Percentiles rank a stretch among this genome's conserved stretches.
These are phyloP conservation scores for Pestalotiopsis sp. DNA, from an alignment of 2,329 filamentous ascomycete species.

Conservation along the genomic window DNA sequence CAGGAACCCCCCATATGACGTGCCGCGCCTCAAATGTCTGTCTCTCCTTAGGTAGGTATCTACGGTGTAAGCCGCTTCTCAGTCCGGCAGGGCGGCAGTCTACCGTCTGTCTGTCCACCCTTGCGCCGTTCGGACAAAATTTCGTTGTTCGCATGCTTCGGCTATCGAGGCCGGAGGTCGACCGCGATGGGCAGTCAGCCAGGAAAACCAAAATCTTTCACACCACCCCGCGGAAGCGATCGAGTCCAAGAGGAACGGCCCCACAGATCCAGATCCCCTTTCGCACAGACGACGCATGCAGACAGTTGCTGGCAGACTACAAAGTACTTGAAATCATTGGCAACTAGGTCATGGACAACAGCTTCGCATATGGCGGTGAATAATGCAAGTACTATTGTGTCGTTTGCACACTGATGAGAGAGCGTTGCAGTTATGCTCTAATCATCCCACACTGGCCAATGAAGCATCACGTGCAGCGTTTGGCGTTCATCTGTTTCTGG, in stretches of 20 bases:
- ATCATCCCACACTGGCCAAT: neutral
- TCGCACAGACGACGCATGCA: constrained; percentile 8
- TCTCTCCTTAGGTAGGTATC: neutral
- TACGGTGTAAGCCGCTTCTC: neutral
- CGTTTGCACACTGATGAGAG: neutral
- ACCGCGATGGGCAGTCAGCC: neutral
- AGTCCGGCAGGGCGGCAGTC: neutral
- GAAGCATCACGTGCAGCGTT: neutral
- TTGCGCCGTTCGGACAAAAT: neutral
- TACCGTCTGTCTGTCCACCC: neutral
- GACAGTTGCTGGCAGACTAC: neutral
- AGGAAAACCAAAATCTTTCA: neutral
- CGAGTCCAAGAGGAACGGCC: neutral
- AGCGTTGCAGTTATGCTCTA: constrained; percentile 3
- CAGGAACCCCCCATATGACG: neutral
- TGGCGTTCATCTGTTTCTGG: neutral
- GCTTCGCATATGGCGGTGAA: neutral
- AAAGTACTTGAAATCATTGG: neutral
- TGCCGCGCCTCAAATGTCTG: neutral
- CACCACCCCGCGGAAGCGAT: neutral
- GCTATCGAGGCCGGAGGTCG: neutral
- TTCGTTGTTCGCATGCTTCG: neutral
- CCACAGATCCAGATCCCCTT: neutral
- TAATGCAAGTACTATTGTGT: neutral
- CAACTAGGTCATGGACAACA: neutral